Base-by-base conservation (phyloP, 768 basidiomycete species). In the Collybia nuda region DNA sequence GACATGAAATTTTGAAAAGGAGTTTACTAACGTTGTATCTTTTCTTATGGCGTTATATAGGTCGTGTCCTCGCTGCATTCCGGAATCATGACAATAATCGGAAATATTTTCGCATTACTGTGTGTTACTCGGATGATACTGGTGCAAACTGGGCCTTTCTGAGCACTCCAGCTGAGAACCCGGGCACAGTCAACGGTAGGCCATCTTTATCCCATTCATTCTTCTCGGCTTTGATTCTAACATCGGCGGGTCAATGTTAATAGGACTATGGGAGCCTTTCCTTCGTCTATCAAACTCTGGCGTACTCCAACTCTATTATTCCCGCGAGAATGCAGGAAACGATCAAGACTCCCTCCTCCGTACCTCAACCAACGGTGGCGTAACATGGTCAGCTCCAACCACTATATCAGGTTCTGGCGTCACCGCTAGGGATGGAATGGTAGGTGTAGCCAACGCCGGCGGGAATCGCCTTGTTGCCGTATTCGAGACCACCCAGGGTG, bases 271-370 rank as follows among this genome's bases (percentile, higher is more conserved):
- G 61, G 62, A 62, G 52, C 62, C 59, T 6, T 62, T 57, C 38
- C 28, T 49, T 21, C 56, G 62, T n/a, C 40, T 59, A 23, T 21
- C 57, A 11, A 39, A 24, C 15, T 53, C 46, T 38, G 56, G 57
- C 11, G 53, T 56, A 3, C 18, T 62, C 14, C 61, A 62, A 51
- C 56, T 60, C 2, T 62, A 59, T 47, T 62, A 61, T 28, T 51
- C 62, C 1, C 12, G 55, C 14, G 62, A 62, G 39, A 62, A 62
- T 44, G 41, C 14, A 6, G 47, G 22, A 3, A n/a, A 6, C 15
- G 62, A 62, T 43, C 62, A 62, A 40, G 62, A 62, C 47, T 61
- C 61, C 23, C 57, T 61, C 17, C 52, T 62, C 59, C 53, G 53
- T 18, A 44, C 56, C 18, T 62, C 62, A 6, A 57, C 55, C 6